phyloP scores from a whole-genome alignment of 768 basidiomycete genomes.

The Leucocoprinus birnbaumii region DNA sequence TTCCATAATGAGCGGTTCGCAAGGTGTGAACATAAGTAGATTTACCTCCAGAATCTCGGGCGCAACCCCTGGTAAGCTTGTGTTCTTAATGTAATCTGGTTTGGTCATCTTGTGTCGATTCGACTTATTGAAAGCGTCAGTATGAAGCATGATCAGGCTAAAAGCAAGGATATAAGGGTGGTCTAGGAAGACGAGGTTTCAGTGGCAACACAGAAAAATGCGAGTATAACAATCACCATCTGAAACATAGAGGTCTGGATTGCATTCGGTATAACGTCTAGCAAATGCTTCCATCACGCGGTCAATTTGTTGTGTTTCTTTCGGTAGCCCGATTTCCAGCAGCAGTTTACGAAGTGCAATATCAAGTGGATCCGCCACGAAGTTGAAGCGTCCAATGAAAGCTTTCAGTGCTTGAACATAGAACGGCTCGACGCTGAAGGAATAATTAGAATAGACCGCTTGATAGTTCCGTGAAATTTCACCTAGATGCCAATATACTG shows the following conservation, averaged over 20 bases:
- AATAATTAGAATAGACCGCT: conserved; percentile 4
- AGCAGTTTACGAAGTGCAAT: conserved; percentile 86
- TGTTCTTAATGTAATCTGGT: conserved; percentile 91
- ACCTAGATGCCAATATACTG: conserved; percentile 81
- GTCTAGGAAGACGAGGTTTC: conserved; percentile 51
- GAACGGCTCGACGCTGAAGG: conserved; percentile 64
- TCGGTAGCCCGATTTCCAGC: conserved; percentile 88
- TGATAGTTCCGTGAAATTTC: conserved; percentile 8
- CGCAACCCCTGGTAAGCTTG: conserved; percentile 78
- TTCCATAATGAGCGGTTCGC: neutral
- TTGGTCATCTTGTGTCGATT: conserved; percentile 99
- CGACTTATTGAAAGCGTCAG: conserved; percentile 96
- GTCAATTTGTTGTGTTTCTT: conserved; percentile 98
- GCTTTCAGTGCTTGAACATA: conserved; percentile 63
- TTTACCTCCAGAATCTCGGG: conserved; percentile 82
- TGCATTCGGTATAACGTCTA: conserved; percentile 76
- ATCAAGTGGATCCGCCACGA: conserved; percentile 80
- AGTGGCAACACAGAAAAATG: neutral
- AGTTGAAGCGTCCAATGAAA: conserved; percentile 79
- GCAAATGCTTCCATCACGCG: conserved; percentile 97
- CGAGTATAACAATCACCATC: conserved; percentile 50
- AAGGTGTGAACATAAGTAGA: neutral
- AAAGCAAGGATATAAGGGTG: conserved; percentile 96
- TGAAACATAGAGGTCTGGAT: conserved; percentile 74
- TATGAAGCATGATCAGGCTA: conserved; percentile 98